Conservation (phyloP, 257 asterid species). For the Lavandula angustifolia region DNA sequence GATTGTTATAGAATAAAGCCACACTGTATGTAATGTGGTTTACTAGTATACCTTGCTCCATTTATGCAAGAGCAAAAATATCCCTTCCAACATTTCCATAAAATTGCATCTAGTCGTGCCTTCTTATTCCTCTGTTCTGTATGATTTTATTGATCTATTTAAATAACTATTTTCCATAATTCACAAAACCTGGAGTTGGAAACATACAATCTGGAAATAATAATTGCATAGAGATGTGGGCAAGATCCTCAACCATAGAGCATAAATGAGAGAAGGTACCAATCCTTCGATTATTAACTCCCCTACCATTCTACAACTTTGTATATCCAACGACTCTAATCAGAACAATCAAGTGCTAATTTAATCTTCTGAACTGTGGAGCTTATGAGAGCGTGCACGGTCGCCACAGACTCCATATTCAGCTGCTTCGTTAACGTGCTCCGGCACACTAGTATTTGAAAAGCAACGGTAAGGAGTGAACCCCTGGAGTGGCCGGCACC, state of each 20-base stretch:
- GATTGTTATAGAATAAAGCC: neutral
- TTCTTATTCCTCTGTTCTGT: no score
- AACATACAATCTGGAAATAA: no score
- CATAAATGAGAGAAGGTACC: no score
- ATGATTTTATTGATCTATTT: no score
- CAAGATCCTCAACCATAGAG: no score
- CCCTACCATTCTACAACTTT: neutral
- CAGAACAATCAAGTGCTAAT: conserved; percentile 35
- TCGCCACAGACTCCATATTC: conserved; percentile 50
- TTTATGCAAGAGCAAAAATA: neutral
- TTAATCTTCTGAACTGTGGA: conserved; percentile 54
- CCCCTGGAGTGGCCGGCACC: conserved; percentile 25
- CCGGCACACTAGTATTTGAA: conserved; percentile 45
- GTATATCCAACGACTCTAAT: conserved; percentile 10
- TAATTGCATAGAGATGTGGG: no score
- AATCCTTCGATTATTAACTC: no score
- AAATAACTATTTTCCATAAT: no score
- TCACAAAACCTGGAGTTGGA: no score
- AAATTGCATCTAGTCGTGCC: neutral
- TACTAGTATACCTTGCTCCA: neutral
- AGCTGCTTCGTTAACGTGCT: conserved; percentile 39
- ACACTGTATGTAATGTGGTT: no score
- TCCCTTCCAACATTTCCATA: neutral
- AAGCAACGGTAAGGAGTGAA: conserved; percentile 59
- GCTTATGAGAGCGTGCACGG: conserved; percentile 47